A percentile compares a stretch with the other conserved stretches of the same genome.
phyloP scores from a whole-genome alignment of 148 eudicot genomes.

The Suaeda aralocaspica region DNA sequence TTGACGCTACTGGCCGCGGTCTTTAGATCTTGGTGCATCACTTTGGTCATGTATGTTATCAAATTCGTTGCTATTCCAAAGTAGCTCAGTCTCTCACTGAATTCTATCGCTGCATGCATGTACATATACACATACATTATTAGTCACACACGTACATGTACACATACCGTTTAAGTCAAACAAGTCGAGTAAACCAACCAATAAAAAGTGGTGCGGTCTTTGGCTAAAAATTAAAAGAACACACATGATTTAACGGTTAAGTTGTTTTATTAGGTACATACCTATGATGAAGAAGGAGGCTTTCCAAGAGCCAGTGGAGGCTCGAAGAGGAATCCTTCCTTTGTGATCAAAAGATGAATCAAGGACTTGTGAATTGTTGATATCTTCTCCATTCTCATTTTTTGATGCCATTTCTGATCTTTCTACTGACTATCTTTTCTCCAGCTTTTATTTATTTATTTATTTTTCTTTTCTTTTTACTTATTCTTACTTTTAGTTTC shows the following conservation, averaged over 20 bases:
- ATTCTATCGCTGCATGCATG: constrained; percentile 64
- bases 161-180: too few species aligned
- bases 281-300: constrained; percentile 79
- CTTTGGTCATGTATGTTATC: constrained; percentile 67
- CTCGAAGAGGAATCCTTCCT: constrained; percentile 63
- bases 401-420: neutral
- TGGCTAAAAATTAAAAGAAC: too few species aligned
- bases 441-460: neutral
- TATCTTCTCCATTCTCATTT: constrained; percentile 1
- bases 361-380: constrained; percentile 3
- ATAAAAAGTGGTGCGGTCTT: too few species aligned
- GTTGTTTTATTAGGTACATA: constrained; percentile 18
- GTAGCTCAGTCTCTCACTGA: constrained; percentile 81
- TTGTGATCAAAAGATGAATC: constrained; percentile 71
- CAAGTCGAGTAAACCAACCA: too few species aligned
- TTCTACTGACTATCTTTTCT: neutral
- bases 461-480: neutral
- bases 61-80: constrained; percentile 73
- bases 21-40: constrained; percentile 68
- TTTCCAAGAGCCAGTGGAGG: constrained; percentile 76
- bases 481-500: neutral
- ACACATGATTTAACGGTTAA: too few species aligned
- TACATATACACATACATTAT: too few species aligned
- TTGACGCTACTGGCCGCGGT: constrained; percentile 70
- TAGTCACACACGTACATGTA: too few species aligned